Conservation (phyloP, 2,329 filamentous ascomycete genomes). For the Monosporascus sp. region DNA sequence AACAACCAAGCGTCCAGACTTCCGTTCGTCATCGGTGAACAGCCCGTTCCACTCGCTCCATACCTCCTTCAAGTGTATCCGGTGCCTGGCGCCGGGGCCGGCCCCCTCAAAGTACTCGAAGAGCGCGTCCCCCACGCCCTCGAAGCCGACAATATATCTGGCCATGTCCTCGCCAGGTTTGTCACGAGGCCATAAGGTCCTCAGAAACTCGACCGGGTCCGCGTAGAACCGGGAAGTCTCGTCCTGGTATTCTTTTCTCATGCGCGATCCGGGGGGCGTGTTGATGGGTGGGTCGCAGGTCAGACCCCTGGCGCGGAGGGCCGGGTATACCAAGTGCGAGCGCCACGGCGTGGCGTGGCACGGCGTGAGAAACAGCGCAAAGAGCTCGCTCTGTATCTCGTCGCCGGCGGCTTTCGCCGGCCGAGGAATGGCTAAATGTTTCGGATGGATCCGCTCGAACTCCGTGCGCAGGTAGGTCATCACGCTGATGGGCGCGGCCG, state of each 20-base stretch:
- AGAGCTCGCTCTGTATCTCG: constrained; percentile 41
- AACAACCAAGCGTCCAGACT: constrained; percentile 52
- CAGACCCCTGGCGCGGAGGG: constrained; percentile 74
- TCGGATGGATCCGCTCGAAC: constrained; percentile 56
- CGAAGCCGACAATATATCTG: constrained; percentile 56
- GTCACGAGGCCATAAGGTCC: constrained; percentile 40
- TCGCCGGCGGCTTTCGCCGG: constrained; percentile 20
- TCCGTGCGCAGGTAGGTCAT: constrained; percentile 69
- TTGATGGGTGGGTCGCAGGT: constrained; percentile 85
- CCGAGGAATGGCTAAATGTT: constrained; percentile 27
- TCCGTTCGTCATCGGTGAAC: constrained; percentile 57
- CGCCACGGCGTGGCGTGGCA: constrained; percentile 97
- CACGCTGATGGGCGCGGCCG: constrained; percentile 72
- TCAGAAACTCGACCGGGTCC: constrained; percentile 54
- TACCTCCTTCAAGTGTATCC: constrained; percentile 39
- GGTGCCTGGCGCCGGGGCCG: constrained; percentile 33
- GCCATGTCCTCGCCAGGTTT: constrained; percentile 37
- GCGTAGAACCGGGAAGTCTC: constrained; percentile 90
- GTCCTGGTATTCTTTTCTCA: constrained; percentile 69
- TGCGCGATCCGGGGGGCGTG: constrained; percentile 49
- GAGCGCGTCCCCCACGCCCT: constrained; percentile 48
- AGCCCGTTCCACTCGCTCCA: constrained; percentile 57
- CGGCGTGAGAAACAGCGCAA: constrained; percentile 82
- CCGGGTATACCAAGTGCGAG: constrained; percentile 72
- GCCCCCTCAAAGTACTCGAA: constrained; percentile 37